These are phyloP conservation scores for Pseudocercospora fuligena DNA, from an alignment of 2,329 filamentous ascomycete genomes.

Conservation along the genomic window DNA sequence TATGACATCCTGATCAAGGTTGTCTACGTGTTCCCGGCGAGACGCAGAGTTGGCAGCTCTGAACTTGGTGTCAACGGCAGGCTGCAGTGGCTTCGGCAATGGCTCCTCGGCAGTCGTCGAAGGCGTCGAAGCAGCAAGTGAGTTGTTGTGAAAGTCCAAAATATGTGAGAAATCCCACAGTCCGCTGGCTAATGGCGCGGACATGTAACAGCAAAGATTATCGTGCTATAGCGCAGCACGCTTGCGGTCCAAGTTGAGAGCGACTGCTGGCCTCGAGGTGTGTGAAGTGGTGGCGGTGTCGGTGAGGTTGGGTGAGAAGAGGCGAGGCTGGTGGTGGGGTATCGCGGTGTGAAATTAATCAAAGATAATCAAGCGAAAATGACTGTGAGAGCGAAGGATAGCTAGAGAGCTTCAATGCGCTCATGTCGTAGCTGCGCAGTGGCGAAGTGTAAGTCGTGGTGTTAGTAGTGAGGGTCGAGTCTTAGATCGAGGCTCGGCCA, in stretches of 20 bases:
- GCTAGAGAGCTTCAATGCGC: neutral
- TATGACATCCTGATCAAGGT: neutral
- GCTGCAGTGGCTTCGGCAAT: constrained; percentile 2
- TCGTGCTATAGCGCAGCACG: constrained; percentile 25
- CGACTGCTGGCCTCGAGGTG: constrained; percentile 5
- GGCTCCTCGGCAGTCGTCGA: constrained; percentile 13
- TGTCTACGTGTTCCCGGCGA: neutral
- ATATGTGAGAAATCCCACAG: constrained; percentile 55
- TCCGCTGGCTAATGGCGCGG: constrained; percentile 41
- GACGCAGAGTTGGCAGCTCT: constrained; percentile 11
- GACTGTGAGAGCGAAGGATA: neutral
- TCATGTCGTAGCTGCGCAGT: neutral
- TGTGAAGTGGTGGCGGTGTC: constrained; percentile 7
- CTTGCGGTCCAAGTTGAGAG: constrained; percentile 11
- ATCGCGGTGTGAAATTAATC: neutral
- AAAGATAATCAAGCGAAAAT: neutral
- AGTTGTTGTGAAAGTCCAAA: constrained; percentile 47
- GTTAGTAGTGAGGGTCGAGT: neutral
- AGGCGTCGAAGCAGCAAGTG: constrained; percentile 20
- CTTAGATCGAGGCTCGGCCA: neutral
- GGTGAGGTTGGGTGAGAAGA: neutral
- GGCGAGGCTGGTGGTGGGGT: neutral
- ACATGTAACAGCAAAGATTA: constrained; percentile 32
- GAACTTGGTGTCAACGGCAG: neutral
- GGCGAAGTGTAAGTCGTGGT: neutral